A percentile compares a stretch with the other conserved stretches of the same genome.
phyloP scores from a whole-genome alignment of 495 filamentous ascomycete genomes.

The Emericellopsis terricola region DNA sequence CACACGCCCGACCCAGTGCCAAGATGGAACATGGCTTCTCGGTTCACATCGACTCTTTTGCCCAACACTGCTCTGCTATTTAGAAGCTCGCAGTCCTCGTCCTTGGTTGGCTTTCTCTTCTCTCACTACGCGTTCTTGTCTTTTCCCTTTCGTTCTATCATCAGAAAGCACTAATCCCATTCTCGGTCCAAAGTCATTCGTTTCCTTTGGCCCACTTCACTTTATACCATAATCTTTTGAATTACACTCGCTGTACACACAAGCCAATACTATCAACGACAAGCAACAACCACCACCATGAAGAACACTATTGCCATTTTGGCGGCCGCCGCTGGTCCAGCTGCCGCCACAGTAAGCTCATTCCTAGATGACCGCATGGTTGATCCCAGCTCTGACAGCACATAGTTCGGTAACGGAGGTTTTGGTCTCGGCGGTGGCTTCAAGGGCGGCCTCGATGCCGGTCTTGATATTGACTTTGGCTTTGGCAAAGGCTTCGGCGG shows the following conservation, averaged over 20 bases:
- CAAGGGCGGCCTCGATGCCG: no score
- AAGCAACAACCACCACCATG: constrained; percentile 20
- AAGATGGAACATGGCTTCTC: no score
- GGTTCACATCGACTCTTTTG: no score
- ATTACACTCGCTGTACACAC: constrained; percentile 5
- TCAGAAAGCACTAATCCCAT: constrained; percentile 8
- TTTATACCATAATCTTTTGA: constrained; percentile 6
- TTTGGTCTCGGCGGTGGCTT: no score
- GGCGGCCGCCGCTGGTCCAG: constrained; percentile 38
- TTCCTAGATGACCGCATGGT: neutral
- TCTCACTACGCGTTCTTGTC: constrained; percentile 1
- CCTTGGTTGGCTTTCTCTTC: neutral
- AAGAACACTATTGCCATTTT: constrained; percentile 28
- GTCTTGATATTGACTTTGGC: neutral
- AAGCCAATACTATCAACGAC: constrained; percentile 6
- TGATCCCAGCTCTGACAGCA: neutral
- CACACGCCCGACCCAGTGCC: no score
- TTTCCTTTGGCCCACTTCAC: constrained; percentile 15
- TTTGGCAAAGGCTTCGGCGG: neutral
- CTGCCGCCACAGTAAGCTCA: constrained; percentile 34
- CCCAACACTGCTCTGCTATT: no score
- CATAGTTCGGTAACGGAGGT: constrained; percentile 6
- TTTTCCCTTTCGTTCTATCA: constrained; percentile 7
- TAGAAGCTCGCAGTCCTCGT: no score
- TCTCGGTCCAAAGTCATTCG: constrained; percentile 6